Percentiles rank a stretch among this genome's conserved stretches.
Evolutionary conservation across 495 filamentous ascomycete species (phyloP).

Genomic region (Lophiostoma macrostomum): DNA sequence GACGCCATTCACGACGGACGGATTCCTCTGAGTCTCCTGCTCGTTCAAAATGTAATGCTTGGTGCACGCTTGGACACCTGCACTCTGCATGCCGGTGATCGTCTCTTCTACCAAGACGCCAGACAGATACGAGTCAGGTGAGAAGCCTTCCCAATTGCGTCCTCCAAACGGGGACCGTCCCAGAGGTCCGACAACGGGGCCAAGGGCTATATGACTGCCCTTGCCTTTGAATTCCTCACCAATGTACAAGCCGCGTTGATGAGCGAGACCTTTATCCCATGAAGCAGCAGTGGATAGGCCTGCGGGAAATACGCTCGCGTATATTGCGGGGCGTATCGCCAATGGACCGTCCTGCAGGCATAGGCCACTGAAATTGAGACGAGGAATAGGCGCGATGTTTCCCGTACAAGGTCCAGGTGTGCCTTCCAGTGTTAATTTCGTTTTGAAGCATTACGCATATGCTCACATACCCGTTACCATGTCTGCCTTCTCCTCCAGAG

Average conservation of each 20-base stretch:
- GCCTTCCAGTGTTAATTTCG: conserved; percentile 8
- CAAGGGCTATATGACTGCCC: conserved; percentile 33
- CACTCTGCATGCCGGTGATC: conserved; percentile 53
- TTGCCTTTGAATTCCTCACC: conserved; percentile 35
- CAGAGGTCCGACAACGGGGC: conserved; percentile 56
- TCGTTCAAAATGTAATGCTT: conserved; percentile 37
- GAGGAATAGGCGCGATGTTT: conserved; percentile 49
- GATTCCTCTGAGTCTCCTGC: conserved; percentile 33
- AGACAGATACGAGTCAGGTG: conserved; percentile 30
- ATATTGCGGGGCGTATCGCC: conserved; percentile 58
- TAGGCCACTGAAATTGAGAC: conserved; percentile 59
- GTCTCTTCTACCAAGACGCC: conserved; percentile 35
- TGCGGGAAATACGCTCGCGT: conserved; percentile 49
- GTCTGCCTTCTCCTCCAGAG: conserved; percentile 58
- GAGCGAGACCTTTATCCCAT: conserved; percentile 25
- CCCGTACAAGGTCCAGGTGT: conserved; percentile 49
- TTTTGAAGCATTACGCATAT: neutral
- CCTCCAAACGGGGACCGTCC: conserved; percentile 54
- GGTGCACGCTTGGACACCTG: conserved; percentile 47
- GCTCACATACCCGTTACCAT: conserved; percentile 44
- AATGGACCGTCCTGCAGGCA: conserved; percentile 65
- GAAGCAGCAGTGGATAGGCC: conserved; percentile 31
- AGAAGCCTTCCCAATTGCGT: conserved; percentile 58
- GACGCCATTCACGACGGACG: conserved; percentile 5
- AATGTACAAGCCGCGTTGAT: conserved; percentile 31